Base-by-base conservation (phyloP, 495 filamentous ascomycete genomes). In the Aspergillus mulundensis region DNA sequence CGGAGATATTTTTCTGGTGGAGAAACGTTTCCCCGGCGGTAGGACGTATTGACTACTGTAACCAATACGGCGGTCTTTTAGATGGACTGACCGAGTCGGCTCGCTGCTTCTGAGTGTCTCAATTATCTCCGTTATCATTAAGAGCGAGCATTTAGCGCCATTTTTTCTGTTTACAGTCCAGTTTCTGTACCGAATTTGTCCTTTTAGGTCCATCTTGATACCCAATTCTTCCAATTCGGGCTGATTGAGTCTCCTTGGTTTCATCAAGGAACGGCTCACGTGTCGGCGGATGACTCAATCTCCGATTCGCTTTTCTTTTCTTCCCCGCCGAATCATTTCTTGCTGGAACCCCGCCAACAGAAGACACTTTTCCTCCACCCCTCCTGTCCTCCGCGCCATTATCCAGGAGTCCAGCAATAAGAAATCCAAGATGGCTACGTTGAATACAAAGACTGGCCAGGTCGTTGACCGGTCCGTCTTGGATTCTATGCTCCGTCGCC, bases 391-490 rank as follows among this genome's bases (percentile, higher is more conserved):
- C 61, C 39, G 39, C 56, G 59, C 54, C 47, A 38, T n/a, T 42
- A 19, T 53, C 44, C 55, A 59, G 52, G 47, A 47, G n/a, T 51
- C 47, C 28, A 56, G 46, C 20, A 67, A 59, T 34, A 63, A 67
- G 58, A 71, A 70, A 55, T 53, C 66, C 51, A 73, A 59, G 57
- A 84, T 84, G 82, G 79, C 84, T 43, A 87, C 88, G 39, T 76
- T 82, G 62, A 82, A 74, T 54, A 97, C 93, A 34, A 86, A 89
- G 68, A 92, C 88, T 67, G 94, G 93, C 59, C 84, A 93, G 77
- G 84, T 87, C 66, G 84, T 98, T 57, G 92, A 97, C 67, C 87
- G 90, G 49, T 74, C 77, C 30, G 71, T 80, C 25, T 81, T 97
- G 63, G 94, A 97, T 61, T 87, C 84, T 30, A 82, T 97, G 68